phyloP scores from a whole-genome alignment of 2,329 filamentous ascomycete genomes.

The Alternaria panax region DNA sequence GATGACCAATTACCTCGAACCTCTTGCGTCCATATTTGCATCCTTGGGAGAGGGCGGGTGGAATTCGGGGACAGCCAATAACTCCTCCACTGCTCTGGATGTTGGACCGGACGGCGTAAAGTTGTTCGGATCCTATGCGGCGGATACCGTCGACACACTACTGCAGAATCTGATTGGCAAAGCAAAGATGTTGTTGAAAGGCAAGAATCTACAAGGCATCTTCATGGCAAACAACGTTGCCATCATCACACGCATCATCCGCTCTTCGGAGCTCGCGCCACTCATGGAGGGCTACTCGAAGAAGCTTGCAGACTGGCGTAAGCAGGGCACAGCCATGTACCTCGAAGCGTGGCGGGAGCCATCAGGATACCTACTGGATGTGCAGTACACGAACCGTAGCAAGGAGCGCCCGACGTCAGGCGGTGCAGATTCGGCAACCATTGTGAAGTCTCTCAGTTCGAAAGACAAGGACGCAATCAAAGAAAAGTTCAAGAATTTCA shows the following conservation, averaged over 20 bases:
- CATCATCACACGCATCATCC: slow-evolving; percentile 84
- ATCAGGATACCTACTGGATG: slow-evolving; percentile 82
- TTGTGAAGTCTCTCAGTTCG: slow-evolving; percentile 81
- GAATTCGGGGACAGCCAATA: slow-evolving; percentile 62
- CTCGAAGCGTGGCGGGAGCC: slow-evolving; percentile 88
- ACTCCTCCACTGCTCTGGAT: slow-evolving; percentile 74
- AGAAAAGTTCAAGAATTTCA: slow-evolving; percentile 93
- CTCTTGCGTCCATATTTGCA: slow-evolving; percentile 87
- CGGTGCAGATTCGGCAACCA: slow-evolving; percentile 76
- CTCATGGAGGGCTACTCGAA: slow-evolving; percentile 70
- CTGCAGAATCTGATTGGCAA: slow-evolving; percentile 78
- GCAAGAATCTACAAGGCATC: slow-evolving; percentile 79
- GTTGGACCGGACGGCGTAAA: slow-evolving; percentile 86
- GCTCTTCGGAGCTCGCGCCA: slow-evolving; percentile 76
- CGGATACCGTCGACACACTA: slow-evolving; percentile 85
- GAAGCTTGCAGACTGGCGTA: slow-evolving; percentile 83
- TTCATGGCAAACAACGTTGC: slow-evolving; percentile 90
- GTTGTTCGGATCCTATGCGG: slow-evolving; percentile 87
- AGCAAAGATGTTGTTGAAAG: slow-evolving; percentile 73
- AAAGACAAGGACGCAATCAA: slow-evolving; percentile 98
- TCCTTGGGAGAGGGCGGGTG: slow-evolving; percentile 94
- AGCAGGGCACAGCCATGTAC: slow-evolving; percentile 83
- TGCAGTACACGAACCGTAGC: slow-evolving; percentile 83
- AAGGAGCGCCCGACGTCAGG: slow-evolving; percentile 70
- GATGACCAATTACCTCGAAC: slow-evolving; percentile 85